Evolutionary conservation across 495 filamentous ascomycete genomes (phyloP).

Genomic region (Penicillium taxi): DNA sequence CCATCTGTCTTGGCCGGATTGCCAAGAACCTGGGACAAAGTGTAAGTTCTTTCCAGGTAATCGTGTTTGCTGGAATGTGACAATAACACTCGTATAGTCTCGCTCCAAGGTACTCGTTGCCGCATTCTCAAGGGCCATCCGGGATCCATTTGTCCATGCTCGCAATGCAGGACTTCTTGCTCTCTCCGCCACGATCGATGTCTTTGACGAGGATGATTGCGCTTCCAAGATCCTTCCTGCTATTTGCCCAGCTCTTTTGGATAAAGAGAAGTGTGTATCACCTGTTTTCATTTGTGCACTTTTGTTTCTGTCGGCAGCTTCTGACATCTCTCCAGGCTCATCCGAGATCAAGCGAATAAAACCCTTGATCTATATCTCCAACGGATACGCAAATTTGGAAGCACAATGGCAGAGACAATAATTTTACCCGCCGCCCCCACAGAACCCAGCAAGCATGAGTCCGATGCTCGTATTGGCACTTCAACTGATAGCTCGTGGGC

Average conservation of each 20-base stretch:
- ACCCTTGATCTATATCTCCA: conserved; percentile 85
- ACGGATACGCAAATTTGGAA: conserved; percentile 68
- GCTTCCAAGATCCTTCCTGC: conserved; percentile 73
- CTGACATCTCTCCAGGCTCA: conserved; percentile 40
- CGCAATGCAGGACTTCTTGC: conserved; percentile 83
- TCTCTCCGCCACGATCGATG: conserved; percentile 71
- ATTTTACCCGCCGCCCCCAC: conserved; percentile 42
- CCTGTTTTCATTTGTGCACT: background rate
- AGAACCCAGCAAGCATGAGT: conserved; percentile 32
- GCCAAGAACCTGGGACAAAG: conserved; percentile 75
- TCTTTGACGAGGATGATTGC: conserved; percentile 86
- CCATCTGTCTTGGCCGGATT: conserved; percentile 93
- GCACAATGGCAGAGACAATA: conserved; percentile 71
- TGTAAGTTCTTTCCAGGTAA: conserved; percentile 30
- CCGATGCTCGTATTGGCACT: conserved; percentile 62
- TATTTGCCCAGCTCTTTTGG: conserved; percentile 70
- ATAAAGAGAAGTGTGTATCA: conserved; percentile 68
- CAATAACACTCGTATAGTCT: conserved; percentile 38
- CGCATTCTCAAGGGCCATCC: conserved; percentile 78
- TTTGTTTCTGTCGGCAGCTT: background rate
- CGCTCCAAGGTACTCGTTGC: conserved; percentile 86
- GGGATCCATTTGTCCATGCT: conserved; percentile 91
- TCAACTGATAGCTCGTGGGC: conserved; percentile 73
- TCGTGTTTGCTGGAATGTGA: background rate
- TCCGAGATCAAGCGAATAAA: conserved; percentile 86